Evolutionary conservation across 805 yeast species (phyloP), one percentile per base, ranked within the genome.

Genomic region (Kregervanrija fluxuum): DNA sequence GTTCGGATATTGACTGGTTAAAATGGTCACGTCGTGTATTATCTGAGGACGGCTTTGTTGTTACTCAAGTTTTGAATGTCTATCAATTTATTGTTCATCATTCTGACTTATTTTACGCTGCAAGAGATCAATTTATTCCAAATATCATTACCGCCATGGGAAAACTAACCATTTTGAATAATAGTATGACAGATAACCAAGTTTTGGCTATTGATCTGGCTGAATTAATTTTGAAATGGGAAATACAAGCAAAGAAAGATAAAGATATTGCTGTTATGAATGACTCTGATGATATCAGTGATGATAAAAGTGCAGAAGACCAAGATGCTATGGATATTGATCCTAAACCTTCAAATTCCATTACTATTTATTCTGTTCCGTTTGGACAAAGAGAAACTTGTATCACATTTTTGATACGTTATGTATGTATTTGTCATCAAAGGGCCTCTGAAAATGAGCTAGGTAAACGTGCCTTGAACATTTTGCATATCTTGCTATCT

Each of bases 21-120:
- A 90, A 86, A 53, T 89, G 96, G 90, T 95, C 96, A 0, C 80
- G 97, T 52, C 74, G 97, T 42, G 93, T 91, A 2, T 70, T 93
- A 11, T 81, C 90, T 2, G 98, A 95, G 58, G 95, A 89, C 56
- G 91, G 93, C 0, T 85, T 82, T 58, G 88, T 80, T 55, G 89
- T 88, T 3, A 78, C 82, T 2, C 96, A 88, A 56, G 96, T 90
- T 34, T 68, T 86, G 48, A 85, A 86, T 48, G 85, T 93, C 11
- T 93, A 88, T 54, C 95, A 88, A 57, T 88, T 91, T 54, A 78
- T 93, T 62, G 87, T 87, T 32, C 83, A 81, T 41, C 95, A 93
- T 53, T 78, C 95, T 0, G 91, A 83, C 47, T 66, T 88, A 42
- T 93, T 93, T 62, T 91, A 77, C 57, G 80, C 79, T 43, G 90